A percentile compares a stretch with the other conserved stretches of the same genome.
These are phyloP conservation scores for Beauveria scarabaeidicola DNA, from an alignment of 2,329 filamentous ascomycete species.

Conservation along the genomic window DNA sequence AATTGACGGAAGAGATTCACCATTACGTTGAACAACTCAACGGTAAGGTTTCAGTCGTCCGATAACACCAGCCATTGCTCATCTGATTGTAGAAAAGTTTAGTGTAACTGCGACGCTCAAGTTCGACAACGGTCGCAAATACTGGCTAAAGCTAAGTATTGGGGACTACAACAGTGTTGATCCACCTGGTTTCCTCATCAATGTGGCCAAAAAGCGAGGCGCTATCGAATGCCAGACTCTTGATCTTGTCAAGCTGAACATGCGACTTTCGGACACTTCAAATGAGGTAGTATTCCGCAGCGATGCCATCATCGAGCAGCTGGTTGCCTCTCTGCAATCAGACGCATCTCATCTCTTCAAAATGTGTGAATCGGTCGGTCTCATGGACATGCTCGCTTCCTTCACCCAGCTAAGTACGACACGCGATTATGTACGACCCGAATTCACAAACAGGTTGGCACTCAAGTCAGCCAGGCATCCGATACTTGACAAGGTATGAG, in stretches of 20 bases:
- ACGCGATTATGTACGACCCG: slow-evolving; percentile 52
- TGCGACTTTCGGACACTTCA: slow-evolving; percentile 69
- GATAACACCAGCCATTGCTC: not conserved
- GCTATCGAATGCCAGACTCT: slow-evolving; percentile 82
- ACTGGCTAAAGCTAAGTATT: slow-evolving; percentile 62
- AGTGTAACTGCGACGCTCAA: slow-evolving; percentile 57
- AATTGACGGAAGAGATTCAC: slow-evolving; percentile 70
- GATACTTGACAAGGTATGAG: slow-evolving; percentile 57
- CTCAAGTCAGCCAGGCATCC: slow-evolving; percentile 71
- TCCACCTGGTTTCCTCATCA: slow-evolving; percentile 67
- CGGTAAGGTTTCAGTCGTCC: slow-evolving; percentile 34
- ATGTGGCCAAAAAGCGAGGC: slow-evolving; percentile 63
- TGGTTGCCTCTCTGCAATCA: slow-evolving; percentile 63
- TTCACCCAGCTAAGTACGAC: slow-evolving; percentile 68
- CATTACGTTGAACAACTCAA: slow-evolving; percentile 60
- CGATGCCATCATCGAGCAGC: slow-evolving; percentile 62
- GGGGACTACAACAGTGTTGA: slow-evolving; percentile 51
- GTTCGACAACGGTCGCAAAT: slow-evolving; percentile 70
- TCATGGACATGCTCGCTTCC: slow-evolving; percentile 76
- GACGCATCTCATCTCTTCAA: slow-evolving; percentile 70
- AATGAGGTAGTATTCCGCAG: slow-evolving; percentile 78
- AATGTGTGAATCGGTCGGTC: slow-evolving; percentile 75
- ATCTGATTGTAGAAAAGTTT: slow-evolving; percentile 37
- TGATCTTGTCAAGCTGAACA: slow-evolving; percentile 70
- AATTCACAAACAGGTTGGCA: slow-evolving; percentile 59